Conservation (phyloP, 768 basidiomycete genomes). For the Lactarius psammicola region DNA sequence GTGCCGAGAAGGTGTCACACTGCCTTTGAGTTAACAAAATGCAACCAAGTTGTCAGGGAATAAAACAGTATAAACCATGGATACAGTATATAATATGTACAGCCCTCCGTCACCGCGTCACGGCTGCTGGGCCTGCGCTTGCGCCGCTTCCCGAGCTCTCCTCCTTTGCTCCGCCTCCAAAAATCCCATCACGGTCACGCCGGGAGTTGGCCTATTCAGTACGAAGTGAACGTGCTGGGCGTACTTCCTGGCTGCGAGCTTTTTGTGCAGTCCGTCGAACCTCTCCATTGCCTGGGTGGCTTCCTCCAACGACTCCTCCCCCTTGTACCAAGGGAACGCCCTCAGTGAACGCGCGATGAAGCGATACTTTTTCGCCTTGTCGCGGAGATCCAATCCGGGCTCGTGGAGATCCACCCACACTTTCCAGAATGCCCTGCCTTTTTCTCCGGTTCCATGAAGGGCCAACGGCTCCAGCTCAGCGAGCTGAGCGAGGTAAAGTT, state of each 20-base stretch:
- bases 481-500: neutral
- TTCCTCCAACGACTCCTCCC: slow-evolving; percentile 1
- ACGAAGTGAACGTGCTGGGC: neutral
- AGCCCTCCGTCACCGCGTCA: neutral
- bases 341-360: neutral
- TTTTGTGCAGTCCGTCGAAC: neutral
- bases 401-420: slow-evolving; percentile 3
- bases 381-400: slow-evolving; percentile 1
- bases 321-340: slow-evolving; percentile 6
- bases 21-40: neutral
- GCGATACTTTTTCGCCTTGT: neutral
- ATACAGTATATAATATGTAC: neutral
- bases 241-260: neutral
- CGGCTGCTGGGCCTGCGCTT: neutral
- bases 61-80: neutral
- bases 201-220: neutral
- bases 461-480: neutral
- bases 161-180: neutral
- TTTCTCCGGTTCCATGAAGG: neutral
- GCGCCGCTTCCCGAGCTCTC: neutral
- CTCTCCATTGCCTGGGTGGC: neutral
- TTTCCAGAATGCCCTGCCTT: slow-evolving; percentile 1
- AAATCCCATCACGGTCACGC: neutral
- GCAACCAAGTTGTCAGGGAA: neutral
- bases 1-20: neutral